Evolutionary conservation across 352 stramenopile species (phyloP).

Genomic region (Elongisporangium undulatum): DNA sequence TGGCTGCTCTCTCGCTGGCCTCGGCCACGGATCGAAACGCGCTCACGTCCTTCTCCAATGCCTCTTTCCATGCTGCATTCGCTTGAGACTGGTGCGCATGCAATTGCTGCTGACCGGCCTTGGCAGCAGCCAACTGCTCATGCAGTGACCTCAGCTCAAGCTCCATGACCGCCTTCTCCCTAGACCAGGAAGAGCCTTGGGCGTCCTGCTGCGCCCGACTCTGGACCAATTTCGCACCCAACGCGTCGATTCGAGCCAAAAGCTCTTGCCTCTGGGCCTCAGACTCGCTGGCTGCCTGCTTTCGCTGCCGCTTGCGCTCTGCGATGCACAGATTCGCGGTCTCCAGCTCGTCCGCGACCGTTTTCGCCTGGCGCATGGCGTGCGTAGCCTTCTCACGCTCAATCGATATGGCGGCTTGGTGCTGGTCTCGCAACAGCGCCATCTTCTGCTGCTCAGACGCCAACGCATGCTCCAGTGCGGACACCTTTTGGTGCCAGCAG

Average conservation of each 20-base stretch:
- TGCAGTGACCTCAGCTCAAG: conserved; percentile 9
- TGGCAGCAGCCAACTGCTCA: conserved; percentile 9
- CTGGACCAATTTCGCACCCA: conserved; percentile 13
- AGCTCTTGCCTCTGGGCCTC: conserved; percentile 19
- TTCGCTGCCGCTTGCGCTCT: conserved; percentile 62
- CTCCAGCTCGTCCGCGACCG: conserved; percentile 48
- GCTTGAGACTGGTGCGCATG: not conserved
- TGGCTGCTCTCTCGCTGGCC: conserved; percentile 7
- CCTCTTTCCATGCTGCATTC: not conserved
- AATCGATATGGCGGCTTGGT: conserved; percentile 22
- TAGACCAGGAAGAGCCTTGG: conserved; percentile 1
- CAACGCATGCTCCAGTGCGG: conserved; percentile 48
- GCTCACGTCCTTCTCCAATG: conserved; percentile 4
- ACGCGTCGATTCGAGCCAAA: conserved; percentile 10
- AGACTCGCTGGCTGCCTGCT: conserved; percentile 26
- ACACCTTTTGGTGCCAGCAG: conserved; percentile 57
- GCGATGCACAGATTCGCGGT: conserved; percentile 68
- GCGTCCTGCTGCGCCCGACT: conserved; percentile 1
- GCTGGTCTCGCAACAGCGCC: conserved; percentile 32
- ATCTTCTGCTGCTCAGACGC: conserved; percentile 33
- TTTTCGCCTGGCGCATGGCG: conserved; percentile 26
- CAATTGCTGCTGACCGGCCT: conserved; percentile 13
- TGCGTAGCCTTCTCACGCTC: conserved; percentile 46
- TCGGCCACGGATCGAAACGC: conserved; percentile 8
- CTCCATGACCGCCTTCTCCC: conserved; percentile 6